Evolutionary conservation across 2,329 filamentous ascomycete genomes (phyloP), one percentile per base, ranked within the genome.

Genomic region (Albifimbria verrucaria): DNA sequence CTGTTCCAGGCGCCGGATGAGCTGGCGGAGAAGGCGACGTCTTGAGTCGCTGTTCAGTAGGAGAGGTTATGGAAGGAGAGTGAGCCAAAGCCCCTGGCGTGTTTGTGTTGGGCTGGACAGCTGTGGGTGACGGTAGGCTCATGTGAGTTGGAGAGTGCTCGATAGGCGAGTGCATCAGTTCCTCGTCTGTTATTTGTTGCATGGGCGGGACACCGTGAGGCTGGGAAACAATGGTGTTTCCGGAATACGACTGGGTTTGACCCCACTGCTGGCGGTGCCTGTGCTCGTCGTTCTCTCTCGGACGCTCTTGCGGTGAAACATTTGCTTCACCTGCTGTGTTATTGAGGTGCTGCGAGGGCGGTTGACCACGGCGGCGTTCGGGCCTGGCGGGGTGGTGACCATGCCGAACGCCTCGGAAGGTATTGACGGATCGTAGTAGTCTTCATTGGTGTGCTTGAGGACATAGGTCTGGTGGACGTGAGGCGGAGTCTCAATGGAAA

Each of bases 1-100:
- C 77, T 4, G 77, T 81, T 28, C 75, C 76, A 3, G 74, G 72
- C 2, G 72, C 68, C 32, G 76, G 68, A 47, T 69, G 58, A 4
- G 53, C 51, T 12, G 71, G 64, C 44, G 69, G 64, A 20, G 64
- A 65, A 48, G 68, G 61, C 22, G 65, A 64, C 7, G 58, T 52
- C 49, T 55, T 59, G 32, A 63, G 59, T 44, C 59, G 63, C 50
- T 55, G 55, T 10, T 61, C 53, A 22, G 51, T 47, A 7, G 62
- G 59, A 39, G 65, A 60, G 17, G 65, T 64, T 36, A 65, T 52
- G 22, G 64, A 65, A 47, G 62, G 59, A 12, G 60, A 65, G 44
- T 61, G 60, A 36, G 57, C 55, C n/a, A 53, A 41, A 28, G 50
- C 54, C 25, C 61, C 57, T 43, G 55, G 48, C 50, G 49, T 46